phyloP scores from a whole-genome alignment of 2,329 filamentous ascomycete species.

The Aspergillus quadrilineatus region DNA sequence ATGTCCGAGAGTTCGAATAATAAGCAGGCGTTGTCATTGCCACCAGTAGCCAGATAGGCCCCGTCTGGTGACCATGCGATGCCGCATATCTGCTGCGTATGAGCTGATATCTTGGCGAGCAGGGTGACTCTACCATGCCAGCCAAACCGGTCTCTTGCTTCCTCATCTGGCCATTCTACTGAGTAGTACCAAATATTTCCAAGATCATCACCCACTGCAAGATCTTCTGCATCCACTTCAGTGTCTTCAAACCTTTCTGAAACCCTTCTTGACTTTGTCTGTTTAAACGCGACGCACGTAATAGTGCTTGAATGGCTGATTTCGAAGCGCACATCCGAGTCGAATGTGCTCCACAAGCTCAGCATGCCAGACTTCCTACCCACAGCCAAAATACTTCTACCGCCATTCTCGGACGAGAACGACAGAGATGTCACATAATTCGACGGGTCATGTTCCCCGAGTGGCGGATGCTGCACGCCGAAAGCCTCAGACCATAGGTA shows the following conservation, averaged over 20 bases:
- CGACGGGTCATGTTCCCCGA: conserved; percentile 48
- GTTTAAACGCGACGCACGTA: conserved; percentile 79
- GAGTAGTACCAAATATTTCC: conserved; percentile 86
- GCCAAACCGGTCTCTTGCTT: conserved; percentile 63
- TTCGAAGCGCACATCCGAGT: conserved; percentile 68
- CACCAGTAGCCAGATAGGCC: conserved; percentile 76
- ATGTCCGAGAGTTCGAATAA: conserved; percentile 71
- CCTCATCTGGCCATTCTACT: conserved; percentile 71
- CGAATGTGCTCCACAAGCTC: conserved; percentile 71
- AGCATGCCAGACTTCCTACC: conserved; percentile 76
- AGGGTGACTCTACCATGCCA: conserved; percentile 79
- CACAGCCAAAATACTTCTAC: conserved; percentile 77
- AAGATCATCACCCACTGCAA: conserved; percentile 80
- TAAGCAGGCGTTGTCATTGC: conserved; percentile 87
- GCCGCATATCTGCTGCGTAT: conserved; percentile 88
- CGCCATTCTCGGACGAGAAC: conserved; percentile 78
- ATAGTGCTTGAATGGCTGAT: conserved; percentile 69
- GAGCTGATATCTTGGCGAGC: conserved; percentile 72
- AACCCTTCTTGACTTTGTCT: conserved; percentile 53
- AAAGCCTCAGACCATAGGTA: conserved; percentile 84
- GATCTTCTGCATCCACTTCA: conserved; percentile 70
- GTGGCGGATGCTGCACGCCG: conserved; percentile 63
- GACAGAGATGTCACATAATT: conserved; percentile 76
- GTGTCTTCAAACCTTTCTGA: conserved; percentile 51
- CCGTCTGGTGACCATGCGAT: conserved; percentile 83